Conservation (phyloP, 2,329 filamentous ascomycete species). For the Trichoderma sp. region DNA sequence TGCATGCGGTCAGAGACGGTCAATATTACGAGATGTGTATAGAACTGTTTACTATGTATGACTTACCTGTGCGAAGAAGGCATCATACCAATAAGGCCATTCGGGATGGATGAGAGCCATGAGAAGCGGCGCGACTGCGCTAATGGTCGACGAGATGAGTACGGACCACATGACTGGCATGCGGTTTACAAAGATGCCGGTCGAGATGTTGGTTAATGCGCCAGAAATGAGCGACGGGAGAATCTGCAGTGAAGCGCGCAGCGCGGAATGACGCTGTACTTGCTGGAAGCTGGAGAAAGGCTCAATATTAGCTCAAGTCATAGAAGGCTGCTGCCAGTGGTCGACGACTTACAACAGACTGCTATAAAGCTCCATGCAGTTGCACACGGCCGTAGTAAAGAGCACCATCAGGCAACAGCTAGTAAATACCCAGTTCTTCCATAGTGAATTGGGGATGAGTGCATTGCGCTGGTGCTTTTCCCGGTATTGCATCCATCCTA, state of each 20-base stretch:
- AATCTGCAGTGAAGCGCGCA: slow-evolving; percentile 49
- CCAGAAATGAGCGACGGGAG: slow-evolving; percentile 50
- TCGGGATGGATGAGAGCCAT: slow-evolving; percentile 55
- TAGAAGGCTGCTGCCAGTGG: neutral
- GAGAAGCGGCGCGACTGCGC: slow-evolving; percentile 50
- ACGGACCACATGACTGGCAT: slow-evolving; percentile 45
- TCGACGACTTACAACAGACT: slow-evolving; percentile 48
- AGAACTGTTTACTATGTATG: neutral
- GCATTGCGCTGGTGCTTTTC: slow-evolving; percentile 50
- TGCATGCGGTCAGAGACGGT: neutral
- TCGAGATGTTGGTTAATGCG: slow-evolving; percentile 44
- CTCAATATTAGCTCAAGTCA: neutral
- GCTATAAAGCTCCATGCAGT: slow-evolving; percentile 49
- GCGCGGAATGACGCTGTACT: slow-evolving; percentile 48
- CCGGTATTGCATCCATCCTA: slow-evolving; percentile 55
- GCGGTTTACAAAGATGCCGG: slow-evolving; percentile 49
- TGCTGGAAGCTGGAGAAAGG: slow-evolving; percentile 49
- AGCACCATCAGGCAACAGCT: slow-evolving; percentile 55
- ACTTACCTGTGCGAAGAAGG: slow-evolving; percentile 44
- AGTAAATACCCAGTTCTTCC: slow-evolving; percentile 59
- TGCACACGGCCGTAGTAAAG: slow-evolving; percentile 48
- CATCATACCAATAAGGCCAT: slow-evolving; percentile 54
- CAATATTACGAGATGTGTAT: neutral
- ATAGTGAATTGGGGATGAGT: slow-evolving; percentile 63
- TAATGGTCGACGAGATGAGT: slow-evolving; percentile 43